phyloP scores from a whole-genome alignment of 1,284 basidiomycete genomes.

The Trametes polyzona region DNA sequence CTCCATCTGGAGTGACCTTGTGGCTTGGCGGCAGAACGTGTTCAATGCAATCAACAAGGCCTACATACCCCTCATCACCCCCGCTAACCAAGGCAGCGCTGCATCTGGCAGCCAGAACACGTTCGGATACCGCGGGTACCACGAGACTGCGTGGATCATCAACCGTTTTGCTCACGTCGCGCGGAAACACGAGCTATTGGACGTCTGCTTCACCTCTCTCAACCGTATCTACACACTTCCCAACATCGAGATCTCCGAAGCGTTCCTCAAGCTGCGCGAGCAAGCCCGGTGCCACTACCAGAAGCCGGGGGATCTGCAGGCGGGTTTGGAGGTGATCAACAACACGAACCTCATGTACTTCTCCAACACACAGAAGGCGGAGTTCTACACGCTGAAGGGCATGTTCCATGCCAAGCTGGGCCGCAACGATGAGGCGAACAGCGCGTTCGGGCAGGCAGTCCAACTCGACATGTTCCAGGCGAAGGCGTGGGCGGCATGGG shows the following conservation, averaged over 20 bases:
- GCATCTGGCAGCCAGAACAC: constrained; percentile 73
- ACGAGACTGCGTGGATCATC: constrained; percentile 99
- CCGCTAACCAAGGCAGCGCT: constrained; percentile 51
- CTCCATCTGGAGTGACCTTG: constrained; percentile 97
- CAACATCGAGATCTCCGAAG: constrained; percentile 99
- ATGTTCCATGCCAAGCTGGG: constrained; percentile 96
- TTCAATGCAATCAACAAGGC: constrained; percentile 94
- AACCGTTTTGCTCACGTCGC: constrained; percentile 99
- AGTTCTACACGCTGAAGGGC: constrained; percentile 99
- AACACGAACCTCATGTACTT: constrained; percentile 99
- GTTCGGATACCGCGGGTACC: constrained; percentile 97
- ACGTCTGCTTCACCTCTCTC: constrained; percentile 94
- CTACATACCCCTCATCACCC: constrained; percentile 88
- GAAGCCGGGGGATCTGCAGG: constrained; percentile 90
- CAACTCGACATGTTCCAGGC: constrained; percentile 95
- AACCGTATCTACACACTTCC: constrained; percentile 99
- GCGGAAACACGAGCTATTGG: constrained; percentile 94
- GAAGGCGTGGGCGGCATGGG: constrained; percentile 99
- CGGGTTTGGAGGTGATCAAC: constrained; percentile 98
- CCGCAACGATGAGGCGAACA: constrained; percentile 90
- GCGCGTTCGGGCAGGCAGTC: constrained; percentile 93
- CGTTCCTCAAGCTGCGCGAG: constrained; percentile 98
- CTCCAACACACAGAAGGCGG: constrained; percentile 92
- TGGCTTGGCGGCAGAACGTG: constrained; percentile 96
- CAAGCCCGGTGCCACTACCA: constrained; percentile 99